Evolutionary conservation across 2,329 filamentous ascomycete genomes (phyloP), one percentile per base, ranked within the genome.

Genomic region (Falciphora oryzae): DNA sequence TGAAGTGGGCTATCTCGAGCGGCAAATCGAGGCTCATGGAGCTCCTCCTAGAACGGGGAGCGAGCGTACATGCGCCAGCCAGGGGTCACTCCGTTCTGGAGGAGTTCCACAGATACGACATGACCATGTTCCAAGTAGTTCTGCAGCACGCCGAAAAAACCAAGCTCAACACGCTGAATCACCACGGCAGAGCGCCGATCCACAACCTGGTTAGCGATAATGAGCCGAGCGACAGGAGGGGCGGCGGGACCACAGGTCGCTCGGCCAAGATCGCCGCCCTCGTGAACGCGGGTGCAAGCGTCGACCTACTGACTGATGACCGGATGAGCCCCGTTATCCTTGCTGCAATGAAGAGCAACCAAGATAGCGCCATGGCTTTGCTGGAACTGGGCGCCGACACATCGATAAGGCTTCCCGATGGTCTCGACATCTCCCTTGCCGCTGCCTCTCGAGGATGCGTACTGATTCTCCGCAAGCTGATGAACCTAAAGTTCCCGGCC

Each of bases 61-160:
- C 25, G 25, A 56, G 50, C 50, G 53, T 29, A 57, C 53, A 58
- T 16, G 27, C 25, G 13, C 57, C 3, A 1, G 57, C 27, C 11
- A 28, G 57, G 29, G 57, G 57, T 2, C 14, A 28, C 57, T 58
- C 57, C 3, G 27, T 58, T 3, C 57, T 58, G 27, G 57, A 58
- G 57, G 57, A 58, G 25, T 31, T 58, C 27, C 57, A 58, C 57
- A 58, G 13, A 31, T 28, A 28, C 58, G 58, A 60, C 58, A 14
- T 60, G 58, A 2, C 27, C 13, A 60, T 60, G 58, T 60, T 60
- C 29, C 22, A 35, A 31, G 11, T 25, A 14, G 58, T 35, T 29
- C 58, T 60, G 31, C 28, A 35, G 58, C 31, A 31, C 58, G 31
- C 31, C 18, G 58, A 60, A 6, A 60, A 60, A 25, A 5, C 14